Base-by-base conservation (phyloP, 1,284 basidiomycete species). In the Coriolopsis trogii region DNA sequence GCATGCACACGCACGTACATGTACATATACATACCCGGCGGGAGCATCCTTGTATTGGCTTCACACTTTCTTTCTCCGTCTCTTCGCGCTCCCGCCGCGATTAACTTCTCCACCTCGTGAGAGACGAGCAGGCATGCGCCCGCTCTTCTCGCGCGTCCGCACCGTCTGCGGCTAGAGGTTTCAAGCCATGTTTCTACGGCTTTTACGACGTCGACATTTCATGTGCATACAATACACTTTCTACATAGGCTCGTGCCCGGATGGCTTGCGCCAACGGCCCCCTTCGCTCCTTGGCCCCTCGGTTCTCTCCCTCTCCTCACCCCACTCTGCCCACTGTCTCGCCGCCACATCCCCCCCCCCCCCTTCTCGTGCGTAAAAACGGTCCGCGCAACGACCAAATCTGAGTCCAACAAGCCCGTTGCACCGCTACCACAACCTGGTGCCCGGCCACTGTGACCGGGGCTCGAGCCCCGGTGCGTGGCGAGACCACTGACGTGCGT, bases 281-380 rank as follows among this genome's bases (percentile, higher is more conserved):
- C 45, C 38, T 58, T 51, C 55, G 44, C 54, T 56, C 58, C 26
- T 55, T 59, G 31, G 41, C 41, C n/a, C n/a, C 45, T 51, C 48
- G 48, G 51, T 51, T 49, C 50, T 40, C 49, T 50, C 51, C 49
- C n/a, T 51, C 51, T 51, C 51, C 29, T 41, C 30, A 33, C 20
- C 26, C 15, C 5, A 49, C 37, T 38, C 37, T 41, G 15, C 34
- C 30, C 38, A 31, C 21, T 7, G 10, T 6, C 41, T 41, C n/a
- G 10, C 30, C n/a, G 33, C 41, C 24, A 25, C 23, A 3, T 4
- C 12, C 38, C 20, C 9, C 38, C 4, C 9, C 38, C 28, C 15
- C 4, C 12, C 3, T 21, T 2, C 39, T 41, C 39, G 39, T 23
- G 25, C n/a, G n/a, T n/a, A n/a, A n/a, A n/a, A n/a, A n/a, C n/a